These are phyloP conservation scores for Monilinia vaccinii-corymbosi DNA, from an alignment of 2,329 filamentous ascomycete genomes.

Conservation along the genomic window DNA sequence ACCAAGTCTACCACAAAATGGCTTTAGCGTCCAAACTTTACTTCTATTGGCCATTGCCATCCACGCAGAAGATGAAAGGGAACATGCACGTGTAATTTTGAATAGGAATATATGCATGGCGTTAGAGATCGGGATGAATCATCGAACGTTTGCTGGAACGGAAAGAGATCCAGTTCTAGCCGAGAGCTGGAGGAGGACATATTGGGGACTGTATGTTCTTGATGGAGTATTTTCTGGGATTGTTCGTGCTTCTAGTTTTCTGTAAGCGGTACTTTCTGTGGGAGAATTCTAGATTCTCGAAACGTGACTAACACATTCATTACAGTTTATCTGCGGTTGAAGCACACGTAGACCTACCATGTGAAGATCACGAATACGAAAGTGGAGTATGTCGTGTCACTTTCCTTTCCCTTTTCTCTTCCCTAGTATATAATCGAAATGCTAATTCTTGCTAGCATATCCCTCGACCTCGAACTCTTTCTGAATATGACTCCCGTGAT, in stretches of 20 bases:
- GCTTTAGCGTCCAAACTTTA: slow-evolving; percentile 31
- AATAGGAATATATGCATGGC: slow-evolving; percentile 48
- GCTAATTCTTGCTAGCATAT: slow-evolving; percentile 27
- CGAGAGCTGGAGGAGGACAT: slow-evolving; percentile 35
- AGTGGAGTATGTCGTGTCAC: slow-evolving; percentile 29
- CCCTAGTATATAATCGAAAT: background rate
- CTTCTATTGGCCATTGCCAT: slow-evolving; percentile 32
- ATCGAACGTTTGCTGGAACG: slow-evolving; percentile 40
- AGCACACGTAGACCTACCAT: slow-evolving; percentile 32
- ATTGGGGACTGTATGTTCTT: slow-evolving; percentile 33
- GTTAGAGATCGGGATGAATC: slow-evolving; percentile 51
- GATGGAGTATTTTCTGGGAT: slow-evolving; percentile 21
- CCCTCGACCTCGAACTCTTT: slow-evolving; percentile 29
- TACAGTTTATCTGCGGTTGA: slow-evolving; percentile 24
- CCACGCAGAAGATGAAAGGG: slow-evolving; percentile 29
- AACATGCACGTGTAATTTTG: slow-evolving; percentile 26
- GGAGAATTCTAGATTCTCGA: background rate
- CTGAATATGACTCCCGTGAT: slow-evolving; percentile 31
- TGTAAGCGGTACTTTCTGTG: slow-evolving; percentile 9
- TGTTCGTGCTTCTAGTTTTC: slow-evolving; percentile 20
- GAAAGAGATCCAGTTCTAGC: slow-evolving; percentile 31
- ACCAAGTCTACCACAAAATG: slow-evolving; percentile 22
- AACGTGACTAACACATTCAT: background rate
- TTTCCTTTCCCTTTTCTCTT: slow-evolving; percentile 2
- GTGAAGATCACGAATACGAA: slow-evolving; percentile 35